Evolutionary conservation across 2,329 filamentous ascomycete species (phyloP), one percentile per base, ranked within the genome.

Genomic region (Herpotrichia juniperi): DNA sequence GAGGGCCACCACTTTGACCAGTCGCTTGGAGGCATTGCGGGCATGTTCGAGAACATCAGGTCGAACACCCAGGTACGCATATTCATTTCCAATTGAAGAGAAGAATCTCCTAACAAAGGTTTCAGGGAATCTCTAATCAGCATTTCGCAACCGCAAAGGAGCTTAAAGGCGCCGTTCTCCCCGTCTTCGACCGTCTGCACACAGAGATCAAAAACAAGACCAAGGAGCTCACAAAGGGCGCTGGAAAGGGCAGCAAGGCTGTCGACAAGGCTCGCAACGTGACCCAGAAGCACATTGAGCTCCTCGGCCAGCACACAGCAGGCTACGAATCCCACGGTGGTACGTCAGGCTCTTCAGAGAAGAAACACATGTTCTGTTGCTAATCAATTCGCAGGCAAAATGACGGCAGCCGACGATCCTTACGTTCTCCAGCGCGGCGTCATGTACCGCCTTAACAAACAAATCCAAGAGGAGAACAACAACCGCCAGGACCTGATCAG

Each of bases 131-230:
- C 66, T 86, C 92, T 66, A 96, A 94, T 75, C 88, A 90, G 69
- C 93, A 97, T 74, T 78, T 88, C 64, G 93, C 97, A 74, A 96
- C 93, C 5, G 92, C 94, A 64, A 94, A 94, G 80, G 90, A 87
- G 63, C 83, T 99, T 61, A 96, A 93, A 76, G 88, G 87, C 53
- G 87, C 87, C 12, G 89, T 97, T 25, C 81, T 96, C 17, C 94
- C 93, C 31, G 87, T 93, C 58, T 87, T 99, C 69, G 91, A 96
- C 65, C 89, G 92, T 46, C 81, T 99, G 43, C 93, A 97, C 79
- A 88, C 91, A 73, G 94, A 97, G 74, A 94, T 99, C 81, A 99
- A 97, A 83, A 87, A 89, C 78, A 97, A 97, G 80, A 83, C 85
- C 58, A 97, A 97, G 80, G 93, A 97, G 76, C 83, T 99, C 44